Percentiles rank a stretch among this genome's conserved stretches.
Conservation (phyloP, 768 basidiomycete genomes). For the Hygrocybe coccinea region DNA sequence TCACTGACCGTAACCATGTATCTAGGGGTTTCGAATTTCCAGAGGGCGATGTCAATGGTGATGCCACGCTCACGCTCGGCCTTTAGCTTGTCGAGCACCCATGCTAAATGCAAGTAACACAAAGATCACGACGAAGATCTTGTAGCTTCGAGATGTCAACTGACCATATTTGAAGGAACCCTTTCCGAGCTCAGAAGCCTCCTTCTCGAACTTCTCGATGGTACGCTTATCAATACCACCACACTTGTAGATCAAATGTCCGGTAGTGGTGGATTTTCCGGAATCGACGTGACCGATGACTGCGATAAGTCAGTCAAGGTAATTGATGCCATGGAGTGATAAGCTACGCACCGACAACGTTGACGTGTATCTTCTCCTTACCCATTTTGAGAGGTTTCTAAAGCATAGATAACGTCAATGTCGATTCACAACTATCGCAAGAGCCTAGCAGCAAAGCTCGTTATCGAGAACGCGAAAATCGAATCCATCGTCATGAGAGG, state of each 20-base stretch:
- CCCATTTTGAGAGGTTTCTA: constrained; percentile 76
- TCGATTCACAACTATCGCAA: constrained; percentile 24
- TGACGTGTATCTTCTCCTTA: constrained; percentile 95
- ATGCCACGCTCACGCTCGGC: constrained; percentile 99
- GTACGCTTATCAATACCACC: constrained; percentile 99
- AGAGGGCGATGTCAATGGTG: constrained; percentile 99
- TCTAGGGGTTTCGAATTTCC: constrained; percentile 99
- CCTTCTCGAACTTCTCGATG: constrained; percentile 99
- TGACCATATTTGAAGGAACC: constrained; percentile 96
- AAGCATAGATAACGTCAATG: constrained; percentile 22
- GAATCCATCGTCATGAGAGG: constrained; percentile 20
- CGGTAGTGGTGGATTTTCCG: constrained; percentile 99
- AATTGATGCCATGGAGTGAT: constrained; percentile 19
- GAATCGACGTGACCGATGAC: constrained; percentile 99
- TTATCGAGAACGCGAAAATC: constrained; percentile 14
- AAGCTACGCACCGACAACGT: constrained; percentile 81
- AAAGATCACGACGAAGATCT: constrained; percentile 19
- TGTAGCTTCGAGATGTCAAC: constrained; percentile 26
- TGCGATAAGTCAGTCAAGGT: constrained; percentile 34
- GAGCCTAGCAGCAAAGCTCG: constrained; percentile 14
- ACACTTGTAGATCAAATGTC: constrained; percentile 99
- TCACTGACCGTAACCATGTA: constrained; percentile 81
- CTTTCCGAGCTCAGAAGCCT: constrained; percentile 99
- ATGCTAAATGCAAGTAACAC: constrained; percentile 58
- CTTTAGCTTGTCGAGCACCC: constrained; percentile 99